Percentiles rank a stretch among this genome's conserved stretches.
Evolutionary conservation across 2,329 filamentous ascomycete genomes (phyloP).

Genomic region (Cladosporium phlei): DNA sequence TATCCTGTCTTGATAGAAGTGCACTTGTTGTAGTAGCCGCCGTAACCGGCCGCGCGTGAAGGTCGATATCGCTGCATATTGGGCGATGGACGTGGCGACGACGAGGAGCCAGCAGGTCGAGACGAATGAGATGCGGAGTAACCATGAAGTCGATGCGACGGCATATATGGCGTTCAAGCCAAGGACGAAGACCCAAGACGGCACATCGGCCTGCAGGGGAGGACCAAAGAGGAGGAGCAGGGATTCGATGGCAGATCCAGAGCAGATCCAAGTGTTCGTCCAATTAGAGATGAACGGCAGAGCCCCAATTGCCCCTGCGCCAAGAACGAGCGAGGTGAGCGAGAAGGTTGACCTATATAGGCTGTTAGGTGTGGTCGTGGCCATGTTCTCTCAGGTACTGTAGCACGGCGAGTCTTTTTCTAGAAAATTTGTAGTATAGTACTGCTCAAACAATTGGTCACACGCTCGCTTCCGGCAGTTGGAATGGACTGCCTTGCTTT

Average conservation of each 20-base stretch:
- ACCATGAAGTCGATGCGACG: constrained; percentile 49
- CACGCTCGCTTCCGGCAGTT: too few relatives aligned
- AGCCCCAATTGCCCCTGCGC: neutral
- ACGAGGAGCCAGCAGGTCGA: constrained; percentile 40
- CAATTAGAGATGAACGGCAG: constrained; percentile 14
- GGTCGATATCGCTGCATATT: constrained; percentile 40
- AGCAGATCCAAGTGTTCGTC: constrained; percentile 25
- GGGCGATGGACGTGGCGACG: constrained; percentile 42
- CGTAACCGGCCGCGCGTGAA: constrained; percentile 9
- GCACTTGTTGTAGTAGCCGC: constrained; percentile 38
- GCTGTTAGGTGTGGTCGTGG: too few relatives aligned
- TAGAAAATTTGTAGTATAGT: too few relatives aligned
- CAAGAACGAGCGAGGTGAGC: neutral
- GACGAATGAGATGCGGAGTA: constrained; percentile 44
- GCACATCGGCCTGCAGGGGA: constrained; percentile 33
- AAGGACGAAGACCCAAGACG: constrained; percentile 45
- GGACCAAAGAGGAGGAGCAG: constrained; percentile 28
- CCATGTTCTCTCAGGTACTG: too few relatives aligned
- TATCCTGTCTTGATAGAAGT: constrained; percentile 50
- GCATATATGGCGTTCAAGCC: constrained; percentile 33
- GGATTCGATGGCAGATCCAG: constrained; percentile 26
- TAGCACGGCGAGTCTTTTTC: too few relatives aligned
- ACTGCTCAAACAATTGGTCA: too few relatives aligned
- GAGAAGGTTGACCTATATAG: too few relatives aligned
- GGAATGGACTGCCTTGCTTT: too few relatives aligned